Evolutionary conservation across 306 rosid genomes (phyloP), one percentile per base, ranked within the genome.

Genomic region (Vigna radiata): DNA sequence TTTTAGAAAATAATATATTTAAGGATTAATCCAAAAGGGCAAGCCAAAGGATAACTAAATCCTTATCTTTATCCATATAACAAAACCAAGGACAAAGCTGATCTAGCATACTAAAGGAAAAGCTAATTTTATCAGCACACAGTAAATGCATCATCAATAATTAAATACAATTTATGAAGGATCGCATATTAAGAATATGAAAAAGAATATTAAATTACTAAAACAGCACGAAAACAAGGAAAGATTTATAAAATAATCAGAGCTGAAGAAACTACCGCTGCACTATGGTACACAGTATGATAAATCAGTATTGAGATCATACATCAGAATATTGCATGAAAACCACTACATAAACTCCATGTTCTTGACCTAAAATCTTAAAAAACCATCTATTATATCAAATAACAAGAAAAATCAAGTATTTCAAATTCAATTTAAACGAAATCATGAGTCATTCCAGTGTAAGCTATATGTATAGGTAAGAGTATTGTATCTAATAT

Each of bases 1-100:
- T 43, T 52, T 15, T 19, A 19, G 21, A 62, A 17, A 25, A 70
- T 4, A 61, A 53, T 2, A 75, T 36, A 58, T 41, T 52, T 63
- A 61, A 75, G 36, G 46, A 14, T 69, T 14, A 46, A 52, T 71
- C 2, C 17, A 71, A 67, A 18, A 69, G 15, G 13, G 43, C 50
- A 60, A 63, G 71, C 55, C 74, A 76, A 10, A 60, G 78, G 36
- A 70, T 70, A 82, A 52, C 31, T 61, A 52, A 39, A 52, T 55
- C 53, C 39, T 31, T 39, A 61, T 64, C 27, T 14, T 46, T 27
- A 33, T 19, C 16, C 13, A 33, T 27, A 33, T 19, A 70, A 82
- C 46, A 70, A 76, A 70, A 53, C 16, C n/a, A 70, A 75, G 21
- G 25, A 49, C 47, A 50, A 39, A 41, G 56, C 50, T 50, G 59